Evolutionary conservation across 83 land plant species (phyloP), one percentile per base, ranked within the genome.

Genomic region (Diphasiastrum complanatum): DNA sequence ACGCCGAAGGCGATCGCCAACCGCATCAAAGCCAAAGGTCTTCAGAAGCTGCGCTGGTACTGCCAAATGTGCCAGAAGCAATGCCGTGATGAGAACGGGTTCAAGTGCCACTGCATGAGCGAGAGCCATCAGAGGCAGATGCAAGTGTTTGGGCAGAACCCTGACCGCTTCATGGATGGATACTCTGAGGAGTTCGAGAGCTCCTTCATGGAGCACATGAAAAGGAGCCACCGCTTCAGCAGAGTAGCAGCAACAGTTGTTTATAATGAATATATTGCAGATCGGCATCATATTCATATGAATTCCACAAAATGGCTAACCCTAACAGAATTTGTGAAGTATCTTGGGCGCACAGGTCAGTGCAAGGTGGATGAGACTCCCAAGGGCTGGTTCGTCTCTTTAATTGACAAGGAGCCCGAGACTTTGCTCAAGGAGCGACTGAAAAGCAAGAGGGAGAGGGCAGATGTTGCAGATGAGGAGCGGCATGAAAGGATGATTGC

Each of bases 1-100:
- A 95, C 99, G 8, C 99, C 99, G 12, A 95, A 95, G 70, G 99
- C 99, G 32, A 95, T 95, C 34, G 99, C 99, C 47, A 95, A 95
- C 58, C 51, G 97, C 10, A 89, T 95, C 67, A 95, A 95, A 45
- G 96, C 99, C 14, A 89, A 89, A 63, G 99, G 99, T 1, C 57
- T 95, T 14, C 97, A 89, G 81, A 95, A 95, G 78, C 87, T 89
- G 11, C 73, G 89, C 31, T 89, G 96, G 97, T 95, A 95, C 64
- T 95, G 99, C 66, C 99, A 95, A 75, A 95, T 95, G 99, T 95
- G 99, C 72, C 97, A 89, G 78, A 95, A 95, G 68, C 99, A 95
- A 49, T 95, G 97, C 83, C 82, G 99, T 1, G 99, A 95, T 56
- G 93, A 95, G 80, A 95, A 95, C 38, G 99, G 99, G 0, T 95